Evolutionary conservation across 257 asterid species (phyloP), one percentile per base, ranked within the genome.

Genomic region (Striga asiatica): DNA sequence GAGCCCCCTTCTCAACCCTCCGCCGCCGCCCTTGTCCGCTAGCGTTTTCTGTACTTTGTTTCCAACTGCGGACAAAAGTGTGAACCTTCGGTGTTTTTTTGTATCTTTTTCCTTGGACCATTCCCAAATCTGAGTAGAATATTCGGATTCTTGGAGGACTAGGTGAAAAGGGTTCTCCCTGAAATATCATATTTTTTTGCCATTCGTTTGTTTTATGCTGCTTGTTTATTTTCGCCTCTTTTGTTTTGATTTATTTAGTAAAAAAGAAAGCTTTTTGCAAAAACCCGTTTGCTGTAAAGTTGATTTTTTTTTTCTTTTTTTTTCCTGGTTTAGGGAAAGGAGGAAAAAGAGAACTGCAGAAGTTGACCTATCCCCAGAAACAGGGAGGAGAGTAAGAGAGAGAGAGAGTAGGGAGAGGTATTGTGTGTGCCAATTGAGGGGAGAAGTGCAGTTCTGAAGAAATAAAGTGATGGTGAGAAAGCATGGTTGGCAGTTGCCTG

Each of bases 401-500:
- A 14, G 17, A 6, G 6, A 13, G 46, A 12, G 4, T 1, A 2
- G 19, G 3, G 7, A n/a, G 0, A 3, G 35, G n/a, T n/a, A n/a
- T n/a, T n/a, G n/a, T n/a, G 64, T 48, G 71, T 54, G 66, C 45
- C 23, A 18, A 48, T 62, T 71, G 62, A 61, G 23, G 64, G 13
- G 53, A 45, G 46, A 61, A 7, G 59, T 57, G 51, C 14, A 46
- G 64, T 37, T 67, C 56, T 37, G 71, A 41, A 56, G 71, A 41
- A 39, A 27, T 50, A 39, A 50, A 73, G 84, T 60, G 58, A 91
- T 91, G 98, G 94, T 87, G 94, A 87, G 98, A 64, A 84, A 87
- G 69, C 96, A 91, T 76, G 98, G 98, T 61, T 91, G 96, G 96
- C 95, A 91, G 74, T 54, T 91, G 52, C 96, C 98, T 5, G 96